Base-by-base conservation (phyloP, 2,329 filamentous ascomycete species). In the Fusarium armeniacum region DNA sequence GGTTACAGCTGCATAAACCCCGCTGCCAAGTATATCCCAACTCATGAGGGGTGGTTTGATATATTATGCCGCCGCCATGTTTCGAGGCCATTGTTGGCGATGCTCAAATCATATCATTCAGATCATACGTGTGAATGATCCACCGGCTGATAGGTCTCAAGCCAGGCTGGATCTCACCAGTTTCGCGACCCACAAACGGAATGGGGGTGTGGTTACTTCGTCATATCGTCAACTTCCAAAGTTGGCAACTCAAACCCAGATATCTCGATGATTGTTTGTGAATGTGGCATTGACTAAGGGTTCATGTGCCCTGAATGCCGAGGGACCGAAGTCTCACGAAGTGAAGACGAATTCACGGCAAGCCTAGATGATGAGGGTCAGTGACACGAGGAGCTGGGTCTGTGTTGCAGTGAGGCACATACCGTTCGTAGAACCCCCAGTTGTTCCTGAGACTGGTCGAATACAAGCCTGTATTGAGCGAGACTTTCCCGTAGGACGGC, bases 401-500 rank as follows among this genome's bases (percentile, higher is more conserved):
- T 38, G 53, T 58, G 50, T 44, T 33, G 43, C 35, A 50, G 41
- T 40, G 50, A 51, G 44, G 51, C 40, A 84, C 88, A 79, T 82
- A 91, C 89, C 63, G 82, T 79, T 78, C 87, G 89, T 71, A 91
- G 82, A 36, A 89, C 83, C 78, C 89, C 86, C 59, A 97, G 87
- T 76, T 93, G 90, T 77, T 92, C 89, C 73, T 90, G 88, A 2
- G 93, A 94, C 76, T 94, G 92, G 73, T 91, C 84, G 81, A 95
- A 99, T 16, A 98, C 93, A 55, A 90, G 89, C 52, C 91, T 89
- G 79, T 98, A 99, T 82, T 96, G 93, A 65, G 90, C 87, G 58
- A 99, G 83, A 77, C 92, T 97, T 78, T 97, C 91, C 57, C 90
- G 86, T 43, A 99, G 86, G 47, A 99, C 93, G 22, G 88, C 87